These are phyloP conservation scores for Pythium periplocum DNA, from an alignment of 352 stramenopile species.

Conservation along the genomic window DNA sequence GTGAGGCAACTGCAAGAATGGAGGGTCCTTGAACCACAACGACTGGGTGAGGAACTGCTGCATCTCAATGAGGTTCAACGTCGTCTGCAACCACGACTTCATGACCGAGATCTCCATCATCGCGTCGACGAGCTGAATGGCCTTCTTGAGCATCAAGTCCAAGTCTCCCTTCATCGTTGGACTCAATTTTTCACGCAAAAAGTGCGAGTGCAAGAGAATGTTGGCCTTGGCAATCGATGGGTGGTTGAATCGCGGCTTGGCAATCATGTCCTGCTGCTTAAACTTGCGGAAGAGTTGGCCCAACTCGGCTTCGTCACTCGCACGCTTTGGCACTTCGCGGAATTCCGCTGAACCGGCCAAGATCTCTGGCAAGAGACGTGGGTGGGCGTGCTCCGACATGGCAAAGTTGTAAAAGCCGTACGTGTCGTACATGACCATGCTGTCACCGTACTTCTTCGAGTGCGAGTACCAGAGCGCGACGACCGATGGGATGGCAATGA, in stretches of 20 bases:
- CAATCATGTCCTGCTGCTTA: slow-evolving; percentile 74
- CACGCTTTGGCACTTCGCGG: slow-evolving; percentile 69
- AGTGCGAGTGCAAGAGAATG: slow-evolving; percentile 93
- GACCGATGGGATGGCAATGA: slow-evolving; percentile 95
- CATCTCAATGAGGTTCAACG: slow-evolving; percentile 96
- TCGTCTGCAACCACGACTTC: slow-evolving; percentile 93
- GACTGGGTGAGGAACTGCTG: slow-evolving; percentile 96
- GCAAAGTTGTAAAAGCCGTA: slow-evolving; percentile 98
- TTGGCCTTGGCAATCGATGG: slow-evolving; percentile 82
- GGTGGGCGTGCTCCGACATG: slow-evolving; percentile 92
- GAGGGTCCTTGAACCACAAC: slow-evolving; percentile 91
- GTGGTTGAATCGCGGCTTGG: slow-evolving; percentile 84
- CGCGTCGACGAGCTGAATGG: slow-evolving; percentile 95
- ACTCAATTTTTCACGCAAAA: slow-evolving; percentile 86
- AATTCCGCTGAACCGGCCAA: slow-evolving; percentile 89
- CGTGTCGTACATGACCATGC: slow-evolving; percentile 99
- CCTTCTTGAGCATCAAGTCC: slow-evolving; percentile 93
- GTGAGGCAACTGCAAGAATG: slow-evolving; percentile 90
- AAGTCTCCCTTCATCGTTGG: slow-evolving; percentile 82
- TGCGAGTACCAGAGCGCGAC: slow-evolving; percentile 95
- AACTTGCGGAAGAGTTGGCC: slow-evolving; percentile 66
- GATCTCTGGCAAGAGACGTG: slow-evolving; percentile 95
- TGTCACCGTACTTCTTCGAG: slow-evolving; percentile 98
- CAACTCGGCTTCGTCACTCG: slow-evolving; percentile 61
- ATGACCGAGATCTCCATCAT: slow-evolving; percentile 98